These are phyloP conservation scores for Myxozyma mucilagina DNA, from an alignment of 805 yeast genomes.

Conservation along the genomic window DNA sequence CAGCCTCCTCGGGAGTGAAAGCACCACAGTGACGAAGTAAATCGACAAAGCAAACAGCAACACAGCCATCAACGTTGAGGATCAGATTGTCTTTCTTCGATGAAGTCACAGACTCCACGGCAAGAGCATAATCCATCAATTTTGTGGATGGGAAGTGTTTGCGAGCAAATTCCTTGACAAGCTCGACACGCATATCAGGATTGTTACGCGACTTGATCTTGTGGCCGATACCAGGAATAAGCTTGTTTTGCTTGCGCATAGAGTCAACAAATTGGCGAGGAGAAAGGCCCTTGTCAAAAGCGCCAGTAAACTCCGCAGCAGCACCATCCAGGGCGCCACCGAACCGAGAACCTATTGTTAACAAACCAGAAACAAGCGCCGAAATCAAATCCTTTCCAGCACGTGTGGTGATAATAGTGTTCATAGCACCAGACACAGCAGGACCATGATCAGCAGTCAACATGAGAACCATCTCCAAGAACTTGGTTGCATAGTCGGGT, in stretches of 20 bases:
- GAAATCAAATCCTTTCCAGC: conserved; percentile 52
- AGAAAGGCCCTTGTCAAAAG: conserved; percentile 47
- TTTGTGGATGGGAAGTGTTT: conserved; percentile 48
- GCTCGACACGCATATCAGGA: conserved; percentile 52
- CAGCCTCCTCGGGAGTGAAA: conserved; percentile 48
- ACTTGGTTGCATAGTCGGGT: conserved; percentile 48
- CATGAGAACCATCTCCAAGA: conserved; percentile 52
- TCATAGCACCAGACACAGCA: conserved; percentile 52
- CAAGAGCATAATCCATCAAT: conserved; percentile 48
- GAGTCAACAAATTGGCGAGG: conserved; percentile 50
- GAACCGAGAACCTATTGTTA: conserved; percentile 49
- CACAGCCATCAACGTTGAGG: conserved; percentile 49
- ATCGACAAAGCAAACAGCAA: conserved; percentile 49
- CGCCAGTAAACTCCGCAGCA: conserved; percentile 48
- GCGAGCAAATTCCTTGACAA: conserved; percentile 49
- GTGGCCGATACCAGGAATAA: conserved; percentile 52
- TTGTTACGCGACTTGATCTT: conserved; percentile 50
- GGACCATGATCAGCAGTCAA: conserved; percentile 53
- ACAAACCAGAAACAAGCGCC: conserved; percentile 48
- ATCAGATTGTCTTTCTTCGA: conserved; percentile 51
- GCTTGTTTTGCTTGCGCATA: conserved; percentile 51
- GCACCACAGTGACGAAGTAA: conserved; percentile 48
- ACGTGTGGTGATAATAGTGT: conserved; percentile 50
- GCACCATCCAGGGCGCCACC: conserved; percentile 53
- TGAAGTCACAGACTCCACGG: conserved; percentile 52